Base-by-base conservation (phyloP, 192 early-diverging fungal genomes). In the Rhizophagus clarus region DNA sequence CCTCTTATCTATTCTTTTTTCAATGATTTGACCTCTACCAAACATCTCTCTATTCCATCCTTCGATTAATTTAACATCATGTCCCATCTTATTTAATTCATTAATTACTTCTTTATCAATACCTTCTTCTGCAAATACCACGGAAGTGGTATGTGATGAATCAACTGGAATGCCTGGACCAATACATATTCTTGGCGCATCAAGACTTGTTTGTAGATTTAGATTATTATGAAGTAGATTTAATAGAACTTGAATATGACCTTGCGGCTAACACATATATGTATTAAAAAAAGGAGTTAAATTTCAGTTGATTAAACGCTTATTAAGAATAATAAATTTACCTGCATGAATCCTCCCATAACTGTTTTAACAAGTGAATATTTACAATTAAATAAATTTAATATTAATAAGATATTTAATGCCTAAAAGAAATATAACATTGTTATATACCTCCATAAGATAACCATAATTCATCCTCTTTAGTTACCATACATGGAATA, bases 21-120 rank as follows among this genome's bases (percentile, higher is more conserved):
- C 78, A 83, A 95, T 93, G 67, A 94, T 81, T 88, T 96, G 94
- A 10, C 93, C 94, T 20, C 92, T 84, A 17, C 94, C 94, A 88
- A 96, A 92, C 75, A 88, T 56, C 8, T 83, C 82, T 72, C 93
- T 83, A 34, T 81, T 76, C 31, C 84, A 77, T 11, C 87, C 91
- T 4, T 69, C 72, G 28, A 89, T 77, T 3, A 82, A 71, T 34
- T 86, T 69, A 28, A 91, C 85, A 24, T 74, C 75, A 84, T 96
- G 94, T 2, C 94, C 93, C 81, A 88, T 81, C 5, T 76, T 47
- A 49, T 82, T 77, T 61, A 96, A 85, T 68, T 84, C 80, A 24
- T 85, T 61, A n/a, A 90, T 67, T 2, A 82, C 81, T 9, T 81
- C 51, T 5, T 81, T 80, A 9, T 71, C 70, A 14, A 94, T 81